Base-by-base conservation (phyloP, 495 filamentous ascomycete genomes). In the Massariosphaeria phaeospora region DNA sequence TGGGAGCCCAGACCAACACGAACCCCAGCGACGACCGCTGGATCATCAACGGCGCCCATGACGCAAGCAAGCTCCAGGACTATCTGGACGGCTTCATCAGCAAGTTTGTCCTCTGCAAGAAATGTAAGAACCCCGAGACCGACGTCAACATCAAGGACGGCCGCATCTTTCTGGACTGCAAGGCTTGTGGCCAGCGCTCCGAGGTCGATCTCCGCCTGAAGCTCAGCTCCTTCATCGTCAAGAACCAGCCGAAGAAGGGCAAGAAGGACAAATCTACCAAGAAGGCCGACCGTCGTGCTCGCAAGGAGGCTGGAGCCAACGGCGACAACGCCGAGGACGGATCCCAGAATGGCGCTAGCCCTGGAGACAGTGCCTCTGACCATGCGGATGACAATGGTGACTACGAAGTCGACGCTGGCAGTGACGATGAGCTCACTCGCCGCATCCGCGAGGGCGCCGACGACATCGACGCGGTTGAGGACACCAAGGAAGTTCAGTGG, bases 31-130 rank as follows among this genome's bases (percentile, higher is more conserved):
- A 98, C 73, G 93, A 98, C 70, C 93, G 93, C 65, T 98, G 94
- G 88, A 98, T 98, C 75, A 96, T 98, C 79, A 98, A 98, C 74
- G 93, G 93, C 71, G 89, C 93, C 57, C 93, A 98, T 72, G 93
- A 98, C 59, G 84, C 93, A 52, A 66, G 76, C 68, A 98, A 98
- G 80, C 86, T 98, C 20, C 93, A 98, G 76, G 93, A 96, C 72
- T 89, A 96, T 61, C 87, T 98, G 24, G 93, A 97, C 67, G 91
- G 91, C 41, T 98, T 96, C 81, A 98, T 98, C 71, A 76, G 80
- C 77, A 95, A 88, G 74, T 98, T 96, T 59, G 93, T 98, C 61
- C 88, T 98, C 48, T 98, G 93, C 86, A 91, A 93, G 79, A 89
- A 93, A 72, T 98, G 93, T 84, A 95, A 96, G 82, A 98, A 98